Percentiles rank a stretch among this genome's conserved stretches.
Conservation (phyloP, 495 filamentous ascomycete species). For the Daldinia caldariorum region DNA sequence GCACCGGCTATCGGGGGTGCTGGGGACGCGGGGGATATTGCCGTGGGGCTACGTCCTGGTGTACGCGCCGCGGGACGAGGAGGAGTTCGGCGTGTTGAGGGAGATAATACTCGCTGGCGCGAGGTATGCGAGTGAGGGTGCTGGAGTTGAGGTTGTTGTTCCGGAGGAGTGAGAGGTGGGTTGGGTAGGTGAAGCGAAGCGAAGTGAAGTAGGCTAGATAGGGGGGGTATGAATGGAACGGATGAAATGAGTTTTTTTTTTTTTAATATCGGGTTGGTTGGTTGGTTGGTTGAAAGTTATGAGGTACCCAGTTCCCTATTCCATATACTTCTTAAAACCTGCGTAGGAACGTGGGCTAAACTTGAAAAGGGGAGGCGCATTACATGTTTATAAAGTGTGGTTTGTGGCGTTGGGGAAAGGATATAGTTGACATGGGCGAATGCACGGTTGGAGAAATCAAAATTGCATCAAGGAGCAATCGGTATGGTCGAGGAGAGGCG, state of each 20-base stretch:
- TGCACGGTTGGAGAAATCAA: background rate
- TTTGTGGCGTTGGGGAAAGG: conserved; percentile 5
- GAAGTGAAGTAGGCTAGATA: too few relatives aligned
- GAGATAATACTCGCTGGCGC: conserved; percentile 38
- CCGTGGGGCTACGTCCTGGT: conserved; percentile 47
- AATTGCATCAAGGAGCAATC: background rate
- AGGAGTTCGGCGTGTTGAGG: conserved; percentile 43
- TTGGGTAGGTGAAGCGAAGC: background rate
- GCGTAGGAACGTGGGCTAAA: background rate
- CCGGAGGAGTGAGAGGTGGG: conserved; percentile 11
- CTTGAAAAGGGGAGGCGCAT: background rate
- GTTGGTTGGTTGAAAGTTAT: conserved; percentile 2
- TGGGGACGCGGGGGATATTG: conserved; percentile 22
- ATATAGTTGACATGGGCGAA: background rate
- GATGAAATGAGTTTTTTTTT: too few relatives aligned
- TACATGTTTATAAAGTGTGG: background rate
- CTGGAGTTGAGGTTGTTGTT: conserved; percentile 30
- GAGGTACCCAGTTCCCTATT: background rate
- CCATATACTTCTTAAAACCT: background rate
- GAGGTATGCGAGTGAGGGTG: conserved; percentile 30
- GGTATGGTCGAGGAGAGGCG: background rate
- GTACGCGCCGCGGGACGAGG: conserved; percentile 50
- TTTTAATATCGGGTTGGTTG: too few relatives aligned
- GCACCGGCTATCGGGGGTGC: conserved; percentile 43
- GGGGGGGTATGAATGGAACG: too few relatives aligned